Base-by-base conservation (phyloP, 768 basidiomycete species). In the Naematelia encephala region DNA sequence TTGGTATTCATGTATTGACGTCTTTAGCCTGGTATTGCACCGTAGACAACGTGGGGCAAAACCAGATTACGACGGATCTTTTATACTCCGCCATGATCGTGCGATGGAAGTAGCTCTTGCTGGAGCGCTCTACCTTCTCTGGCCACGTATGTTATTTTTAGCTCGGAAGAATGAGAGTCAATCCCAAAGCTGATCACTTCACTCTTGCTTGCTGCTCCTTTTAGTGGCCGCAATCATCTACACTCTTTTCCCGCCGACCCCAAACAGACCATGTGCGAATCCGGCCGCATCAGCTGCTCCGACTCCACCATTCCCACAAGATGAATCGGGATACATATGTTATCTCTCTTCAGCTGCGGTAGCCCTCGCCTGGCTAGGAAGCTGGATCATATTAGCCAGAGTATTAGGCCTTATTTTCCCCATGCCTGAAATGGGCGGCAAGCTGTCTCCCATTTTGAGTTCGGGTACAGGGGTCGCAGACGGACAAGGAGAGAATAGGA, bases 361-460 rank as follows among this genome's bases (percentile, higher is more conserved):
- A 34, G 55, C 55, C 4, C 42, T 70, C 2, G 56, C 61, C 1
- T 73, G 72, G 72, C n/a, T 64, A 3, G 58, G 57, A 11, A 60
- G 55, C 29, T 70, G 69, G 69, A 22, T 73, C 30, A 53, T 70
- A 19, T 45, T 70, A 1, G 56, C 51, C 23, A 39, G 72, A 26
- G 42, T 70, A 4, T 19, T 73, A 54, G 67, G 65, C 11, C 48
- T 73, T 47, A 54, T 69, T 27, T 69, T 73, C 57, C 67, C 71
- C 0, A 64, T 67, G 59, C 66, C 66, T 3, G 55, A 62, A 12
- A 25, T 60, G 28, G 57, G 45, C 22, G 25, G 29, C 29, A 44
- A 49, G 5, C 22, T 8, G 8, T 39, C 8, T 39, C 34, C 34
- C 8, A 16, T 8, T 8, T 8, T 39, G 34, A 39, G 34, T 39